Evolutionary conservation across 139 green algal genomes (phyloP), one percentile per base, ranked within the genome.

Genomic region (Astrephomene gubernaculifera): DNA sequence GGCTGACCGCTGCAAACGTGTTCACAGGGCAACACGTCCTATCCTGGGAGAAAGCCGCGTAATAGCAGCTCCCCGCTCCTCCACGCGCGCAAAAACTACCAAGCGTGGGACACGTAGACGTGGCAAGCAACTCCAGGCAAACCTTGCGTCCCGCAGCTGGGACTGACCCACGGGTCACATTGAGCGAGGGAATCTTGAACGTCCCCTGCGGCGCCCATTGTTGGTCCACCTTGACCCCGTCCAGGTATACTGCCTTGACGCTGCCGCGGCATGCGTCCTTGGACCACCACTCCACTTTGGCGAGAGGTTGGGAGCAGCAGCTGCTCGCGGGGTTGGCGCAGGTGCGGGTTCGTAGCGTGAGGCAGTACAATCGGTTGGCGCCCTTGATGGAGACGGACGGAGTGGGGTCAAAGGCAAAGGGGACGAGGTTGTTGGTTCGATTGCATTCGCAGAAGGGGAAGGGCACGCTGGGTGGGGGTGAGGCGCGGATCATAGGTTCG

Each of bases 381-480:
- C 49, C 60, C 4, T 4, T 49, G 41, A 19, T 14, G 6, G 36
- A 64, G 39, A 83, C 33, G 25, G 27, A 19, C 27, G 76, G n/a
- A 5, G 2, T 64, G 29, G 60, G 17, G 31, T 69, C 64, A 1
- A 83, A 22, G 60, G n/a, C 24, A 61, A 83, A 83, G 27, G 76
- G 76, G 9, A 83, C 5, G 36, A 36, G 61, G 43, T 35, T 39
- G 33, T 8, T 8, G 24, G 76, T 83, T 41, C 61, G 60, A n/a
- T 83, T 83, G 76, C 76, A 83, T 31, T 73, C 60, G 61, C 76
- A 83, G 76, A 74, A 83, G 60, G 76, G 76, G 61, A 83, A 83
- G 61, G 39, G n/a, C 0, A n/a, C 27, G 25, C 14, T 4, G 25
- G 75, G 54, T 2, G 60, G 12, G 14, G 61, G 61, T 0, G 60